A percentile compares a stretch with the other conserved stretches of the same genome.
Evolutionary conservation across 176 grass and related monocot species (phyloP).

Genomic region (Elaeis guineensis): DNA sequence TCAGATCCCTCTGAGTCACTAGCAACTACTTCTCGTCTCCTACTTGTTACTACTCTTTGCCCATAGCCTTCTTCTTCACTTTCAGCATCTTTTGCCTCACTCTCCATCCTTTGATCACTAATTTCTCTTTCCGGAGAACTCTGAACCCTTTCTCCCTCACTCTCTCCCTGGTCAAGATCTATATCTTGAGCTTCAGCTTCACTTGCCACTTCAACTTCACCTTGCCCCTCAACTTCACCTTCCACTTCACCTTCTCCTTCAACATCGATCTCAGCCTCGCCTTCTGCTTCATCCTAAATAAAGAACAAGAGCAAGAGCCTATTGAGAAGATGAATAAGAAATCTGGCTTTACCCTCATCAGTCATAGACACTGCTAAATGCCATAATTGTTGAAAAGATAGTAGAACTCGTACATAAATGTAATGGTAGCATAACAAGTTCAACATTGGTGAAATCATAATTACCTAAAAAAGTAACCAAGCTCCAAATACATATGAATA

Average conservation of each 20-base stretch:
- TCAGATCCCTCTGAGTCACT: constrained; percentile 87
- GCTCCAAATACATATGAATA: too few species aligned
- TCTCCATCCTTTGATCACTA: constrained; percentile 48
- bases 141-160: constrained; percentile 57
- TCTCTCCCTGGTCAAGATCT: constrained; percentile 53
- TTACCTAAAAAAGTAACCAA: too few species aligned
- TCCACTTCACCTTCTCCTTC: constrained; percentile 62
- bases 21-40: constrained; percentile 69
- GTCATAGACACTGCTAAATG: too few species aligned
- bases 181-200: constrained; percentile 64
- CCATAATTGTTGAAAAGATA: too few species aligned
- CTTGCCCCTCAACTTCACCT: constrained; percentile 65
- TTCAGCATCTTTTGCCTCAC: constrained; percentile 43
- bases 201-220: constrained; percentile 53
- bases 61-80: constrained; percentile 78
- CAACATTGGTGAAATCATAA: too few species aligned
- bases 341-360: too few species aligned
- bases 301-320: not conserved
- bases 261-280: constrained; percentile 60
- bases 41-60: constrained; percentile 61
- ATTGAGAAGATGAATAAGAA: too few species aligned
- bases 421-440: too few species aligned
- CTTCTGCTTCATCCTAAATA: constrained; percentile 80
- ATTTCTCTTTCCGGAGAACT: constrained; percentile 71
- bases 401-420: too few species aligned